These are phyloP conservation scores for Fusarium brevicatenulatum DNA, from an alignment of 2,329 filamentous ascomycete genomes.

Conservation along the genomic window DNA sequence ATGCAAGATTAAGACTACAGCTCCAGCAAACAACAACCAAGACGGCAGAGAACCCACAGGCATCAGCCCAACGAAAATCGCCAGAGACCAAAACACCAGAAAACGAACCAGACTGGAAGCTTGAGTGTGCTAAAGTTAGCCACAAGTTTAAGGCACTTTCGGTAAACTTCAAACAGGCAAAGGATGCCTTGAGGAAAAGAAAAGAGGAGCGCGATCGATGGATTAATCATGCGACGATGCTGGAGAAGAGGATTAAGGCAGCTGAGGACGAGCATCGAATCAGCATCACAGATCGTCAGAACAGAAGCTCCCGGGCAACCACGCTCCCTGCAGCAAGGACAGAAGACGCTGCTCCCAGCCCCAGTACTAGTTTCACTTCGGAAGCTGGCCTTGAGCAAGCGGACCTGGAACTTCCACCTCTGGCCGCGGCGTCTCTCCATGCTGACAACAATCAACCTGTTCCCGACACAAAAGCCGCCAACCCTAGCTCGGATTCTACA, in stretches of 20 bases:
- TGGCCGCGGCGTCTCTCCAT: slow-evolving; percentile 36
- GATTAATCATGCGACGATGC: slow-evolving; percentile 55
- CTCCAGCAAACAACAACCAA: slow-evolving; percentile 19
- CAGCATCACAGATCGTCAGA: slow-evolving; percentile 42
- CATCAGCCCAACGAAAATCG: not conserved
- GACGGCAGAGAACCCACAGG: not conserved
- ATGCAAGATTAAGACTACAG: slow-evolving; percentile 31
- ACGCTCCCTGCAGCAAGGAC: slow-evolving; percentile 12
- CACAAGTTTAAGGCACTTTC: slow-evolving; percentile 55
- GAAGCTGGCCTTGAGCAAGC: slow-evolving; percentile 42
- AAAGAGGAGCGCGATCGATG: slow-evolving; percentile 57
- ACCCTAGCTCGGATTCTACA: slow-evolving; percentile 44
- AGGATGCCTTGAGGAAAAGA: slow-evolving; percentile 52
- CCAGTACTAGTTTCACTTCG: slow-evolving; percentile 33
- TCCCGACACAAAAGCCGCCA: slow-evolving; percentile 1
- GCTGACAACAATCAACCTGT: slow-evolving; percentile 9
- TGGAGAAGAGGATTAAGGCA: slow-evolving; percentile 56
- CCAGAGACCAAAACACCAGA: not conserved
- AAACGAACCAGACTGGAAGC: slow-evolving; percentile 39
- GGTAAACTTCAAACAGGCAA: slow-evolving; percentile 54
- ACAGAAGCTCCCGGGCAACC: slow-evolving; percentile 15
- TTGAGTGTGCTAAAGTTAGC: slow-evolving; percentile 52
- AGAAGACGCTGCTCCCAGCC: slow-evolving; percentile 22
- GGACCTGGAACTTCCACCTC: slow-evolving; percentile 43
- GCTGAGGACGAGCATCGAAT: slow-evolving; percentile 54